A percentile compares a stretch with the other conserved stretches of the same genome.
These are phyloP conservation scores for Amanita pseudoporphyria DNA, from an alignment of 768 basidiomycete genomes.

Conservation along the genomic window DNA sequence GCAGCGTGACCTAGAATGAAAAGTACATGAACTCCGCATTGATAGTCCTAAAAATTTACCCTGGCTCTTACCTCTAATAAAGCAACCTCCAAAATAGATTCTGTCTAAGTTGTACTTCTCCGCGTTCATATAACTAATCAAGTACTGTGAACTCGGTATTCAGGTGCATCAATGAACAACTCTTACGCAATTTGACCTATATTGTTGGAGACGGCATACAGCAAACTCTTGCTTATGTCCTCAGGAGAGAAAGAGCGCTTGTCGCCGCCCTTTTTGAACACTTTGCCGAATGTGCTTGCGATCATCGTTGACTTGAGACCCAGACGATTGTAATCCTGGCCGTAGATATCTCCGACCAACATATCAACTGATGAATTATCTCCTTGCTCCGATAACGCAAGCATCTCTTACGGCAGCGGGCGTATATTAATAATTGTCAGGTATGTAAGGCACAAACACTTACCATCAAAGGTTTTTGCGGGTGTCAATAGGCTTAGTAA, in stretches of 20 bases:
- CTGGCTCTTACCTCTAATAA: conserved; percentile 74
- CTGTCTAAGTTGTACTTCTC: conserved; percentile 95
- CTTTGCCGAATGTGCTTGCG: conserved; percentile 97
- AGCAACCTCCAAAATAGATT: conserved; percentile 99
- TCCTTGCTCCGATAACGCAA: conserved; percentile 85
- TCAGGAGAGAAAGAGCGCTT: conserved; percentile 78
- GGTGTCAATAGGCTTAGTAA: conserved; percentile 90
- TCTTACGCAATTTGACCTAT: conserved; percentile 99
- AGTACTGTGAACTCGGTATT: conserved; percentile 1
- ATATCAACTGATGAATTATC: conserved; percentile 95
- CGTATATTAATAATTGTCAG: conserved; percentile 4
- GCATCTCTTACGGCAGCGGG: conserved; percentile 65
- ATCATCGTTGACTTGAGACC: conserved; percentile 98
- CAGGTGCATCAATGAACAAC: not conserved
- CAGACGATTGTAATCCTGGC: conserved; percentile 91
- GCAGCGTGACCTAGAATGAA: conserved; percentile 74
- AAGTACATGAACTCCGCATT: conserved; percentile 9
- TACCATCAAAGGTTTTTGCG: conserved; percentile 92
- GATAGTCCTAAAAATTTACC: not conserved
- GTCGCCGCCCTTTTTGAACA: conserved; percentile 82
- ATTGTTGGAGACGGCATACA: conserved; percentile 97
- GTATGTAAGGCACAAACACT: conserved; percentile 21
- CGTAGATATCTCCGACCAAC: conserved; percentile 99
- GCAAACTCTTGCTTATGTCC: conserved; percentile 88
- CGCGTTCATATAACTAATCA: conserved; percentile 91